A percentile compares a stretch with the other conserved stretches of the same genome.
Evolutionary conservation across 1,284 basidiomycete genomes (phyloP).

Genomic region (Leccinum idahoense): DNA sequence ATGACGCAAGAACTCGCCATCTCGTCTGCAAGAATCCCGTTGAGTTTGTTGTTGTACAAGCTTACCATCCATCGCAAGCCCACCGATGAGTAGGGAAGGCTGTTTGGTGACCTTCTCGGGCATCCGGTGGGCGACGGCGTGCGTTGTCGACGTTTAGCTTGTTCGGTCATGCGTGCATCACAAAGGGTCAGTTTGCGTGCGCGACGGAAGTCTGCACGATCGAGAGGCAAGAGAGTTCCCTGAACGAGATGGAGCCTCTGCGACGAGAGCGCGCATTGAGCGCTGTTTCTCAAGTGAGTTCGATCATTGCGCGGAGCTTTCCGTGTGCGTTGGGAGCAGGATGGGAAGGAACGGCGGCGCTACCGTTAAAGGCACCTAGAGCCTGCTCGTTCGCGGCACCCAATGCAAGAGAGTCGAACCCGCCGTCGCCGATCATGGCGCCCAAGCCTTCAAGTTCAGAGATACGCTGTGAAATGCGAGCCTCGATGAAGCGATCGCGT

Average conservation of each 20-base stretch:
- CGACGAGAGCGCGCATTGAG: conserved; percentile 78
- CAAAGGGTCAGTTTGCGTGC: conserved; percentile 84
- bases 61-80: conserved; percentile 98
- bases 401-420: conserved; percentile 52
- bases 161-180: conserved; percentile 88
- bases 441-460: conserved; percentile 84
- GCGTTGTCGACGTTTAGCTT: conserved; percentile 88
- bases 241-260: conserved; percentile 77
- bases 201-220: conserved; percentile 88
- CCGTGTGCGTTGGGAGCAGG: conserved; percentile 61
- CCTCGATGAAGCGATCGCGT: conserved; percentile 87
- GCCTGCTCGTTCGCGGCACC: conserved; percentile 43
- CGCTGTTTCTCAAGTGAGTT: conserved; percentile 94
- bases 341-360: conserved; percentile 27
- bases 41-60: conserved; percentile 96
- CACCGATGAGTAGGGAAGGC: conserved; percentile 78
- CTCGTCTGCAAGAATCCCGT: conserved; percentile 96
- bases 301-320: conserved; percentile 88
- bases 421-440: conserved; percentile 77
- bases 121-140: conserved; percentile 91
- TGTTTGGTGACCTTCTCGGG: conserved; percentile 87
- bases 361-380: background rate
- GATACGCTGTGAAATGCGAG: conserved; percentile 85
- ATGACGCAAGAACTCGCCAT: conserved; percentile 60
- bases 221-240: conserved; percentile 86